A percentile compares a stretch with the other conserved stretches of the same genome.
These are phyloP conservation scores for Coniella vitis DNA, from an alignment of 2,329 filamentous ascomycete species.

Conservation along the genomic window DNA sequence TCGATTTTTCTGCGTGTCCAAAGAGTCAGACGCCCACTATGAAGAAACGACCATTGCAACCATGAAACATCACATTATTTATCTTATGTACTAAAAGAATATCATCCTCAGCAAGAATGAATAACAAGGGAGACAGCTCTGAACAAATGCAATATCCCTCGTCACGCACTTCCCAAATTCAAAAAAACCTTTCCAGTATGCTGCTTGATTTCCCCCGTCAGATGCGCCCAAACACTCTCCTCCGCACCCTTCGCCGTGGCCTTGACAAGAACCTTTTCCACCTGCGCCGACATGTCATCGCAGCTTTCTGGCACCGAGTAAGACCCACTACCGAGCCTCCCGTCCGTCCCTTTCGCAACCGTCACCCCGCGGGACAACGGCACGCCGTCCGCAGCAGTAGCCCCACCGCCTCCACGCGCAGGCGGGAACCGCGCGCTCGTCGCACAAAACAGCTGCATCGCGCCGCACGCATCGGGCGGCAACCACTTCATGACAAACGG, in stretches of 20 bases:
- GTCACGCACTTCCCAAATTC: too few species aligned
- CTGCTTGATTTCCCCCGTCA: neutral
- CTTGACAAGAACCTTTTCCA: conserved; percentile 22
- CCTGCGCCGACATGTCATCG: conserved; percentile 23
- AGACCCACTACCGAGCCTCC: conserved; percentile 28
- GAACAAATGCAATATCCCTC: too few species aligned
- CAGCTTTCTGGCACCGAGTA: conserved; percentile 30
- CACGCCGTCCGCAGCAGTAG: conserved; percentile 21
- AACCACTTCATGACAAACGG: neutral
- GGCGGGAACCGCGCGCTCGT: conserved; percentile 30
- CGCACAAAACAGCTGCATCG: neutral
- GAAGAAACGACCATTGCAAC: too few species aligned
- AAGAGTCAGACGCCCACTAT: too few species aligned
- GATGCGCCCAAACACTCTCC: conserved; percentile 29
- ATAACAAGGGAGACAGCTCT: too few species aligned
- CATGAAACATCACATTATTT: too few species aligned
- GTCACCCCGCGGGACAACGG: conserved; percentile 19
- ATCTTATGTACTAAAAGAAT: too few species aligned
- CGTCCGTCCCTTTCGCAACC: conserved; percentile 25
- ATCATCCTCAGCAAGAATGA: too few species aligned
- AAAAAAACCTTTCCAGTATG: conserved; percentile 1
- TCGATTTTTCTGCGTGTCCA: too few species aligned
- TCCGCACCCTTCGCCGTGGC: conserved; percentile 24
- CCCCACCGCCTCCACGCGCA: conserved; percentile 3
- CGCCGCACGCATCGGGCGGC: neutral